Evolutionary conservation across 2,329 filamentous ascomycete species (phyloP), one percentile per base, ranked within the genome.

Genomic region (Hypoxylon sp.): DNA sequence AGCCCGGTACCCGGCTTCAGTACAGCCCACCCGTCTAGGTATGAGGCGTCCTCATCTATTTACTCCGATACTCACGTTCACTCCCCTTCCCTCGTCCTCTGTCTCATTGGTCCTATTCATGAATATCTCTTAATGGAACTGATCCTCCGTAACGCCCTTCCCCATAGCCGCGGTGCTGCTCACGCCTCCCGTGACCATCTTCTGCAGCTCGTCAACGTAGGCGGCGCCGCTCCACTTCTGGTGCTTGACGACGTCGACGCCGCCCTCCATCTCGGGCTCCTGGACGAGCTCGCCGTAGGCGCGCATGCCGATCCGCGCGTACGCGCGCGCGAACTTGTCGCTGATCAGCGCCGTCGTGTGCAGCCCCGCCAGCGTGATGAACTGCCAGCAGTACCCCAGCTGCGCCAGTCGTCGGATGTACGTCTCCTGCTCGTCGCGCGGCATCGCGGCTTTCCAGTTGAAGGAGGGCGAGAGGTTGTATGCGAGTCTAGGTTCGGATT

Each of bases 381-480:
- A 99, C 82, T 99, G 96, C 96, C 96, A 99, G 89, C 93, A 97
- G 88, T 99, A 99, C 70, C 96, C 96, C 53, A 99, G 88, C 70
- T 84, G 78, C 68, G 91, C 94, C 44, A 99, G 92, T 46, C 96
- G 93, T 70, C 90, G 86, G 84, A 99, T 99, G 85, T 98, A 99
- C 19, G 96, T 99, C 84, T 97, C 93, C 84, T 99, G 96, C 80
- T 98, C 95, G 58, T 88, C 86, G 73, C 92, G 89, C 48, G 93
- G 87, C 94, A 98, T 98, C 75, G 95, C 96, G 65, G 94, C 88
- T 86, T 98, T 98, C 96, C 96, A 99, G 89, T 99, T 99, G 91
- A 99, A 99, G 2, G 94, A 97, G 31, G 96, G 96, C 0, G 94
- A 98, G 72, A 99, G 91, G 86, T 99, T 99, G 86, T 99, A 99